Evolutionary conservation across 169 alveolate species (phyloP).

Genomic region (Cryptosporidium meleagridis): DNA sequence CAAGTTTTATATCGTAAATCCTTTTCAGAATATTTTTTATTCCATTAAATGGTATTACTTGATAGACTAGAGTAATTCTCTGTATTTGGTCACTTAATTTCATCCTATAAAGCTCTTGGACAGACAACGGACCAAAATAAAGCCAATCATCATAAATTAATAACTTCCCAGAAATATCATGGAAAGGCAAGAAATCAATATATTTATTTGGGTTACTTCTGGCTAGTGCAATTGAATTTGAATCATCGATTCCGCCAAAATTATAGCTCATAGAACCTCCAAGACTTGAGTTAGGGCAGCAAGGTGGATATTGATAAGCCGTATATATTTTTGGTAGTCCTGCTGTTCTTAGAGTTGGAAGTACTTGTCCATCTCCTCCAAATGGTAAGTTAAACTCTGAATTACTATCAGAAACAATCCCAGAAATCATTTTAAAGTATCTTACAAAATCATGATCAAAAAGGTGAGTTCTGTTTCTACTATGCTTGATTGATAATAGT

Average conservation of each 20-base stretch:
- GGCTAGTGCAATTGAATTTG: neutral
- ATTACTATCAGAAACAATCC: constrained; percentile 15
- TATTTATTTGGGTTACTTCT: neutral
- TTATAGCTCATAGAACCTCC: constrained; percentile 63
- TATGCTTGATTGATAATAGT: constrained; percentile 13
- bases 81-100: constrained; percentile 47
- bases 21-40: constrained; percentile 45
- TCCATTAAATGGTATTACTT: constrained; percentile 66
- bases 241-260: constrained; percentile 57
- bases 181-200: constrained; percentile 4
- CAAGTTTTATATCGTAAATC: neutral
- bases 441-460: constrained; percentile 7
- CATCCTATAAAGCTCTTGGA: constrained; percentile 57
- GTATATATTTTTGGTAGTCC: constrained; percentile 73
- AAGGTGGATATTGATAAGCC: constrained; percentile 72
- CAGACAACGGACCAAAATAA: constrained; percentile 38
- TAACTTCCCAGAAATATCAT: constrained; percentile 56
- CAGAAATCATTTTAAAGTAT: constrained; percentile 51
- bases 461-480: constrained; percentile 36
- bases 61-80: constrained; percentile 65
- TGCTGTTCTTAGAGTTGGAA: constrained; percentile 55
- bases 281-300: constrained; percentile 57
- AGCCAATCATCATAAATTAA: constrained; percentile 67
- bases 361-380: constrained; percentile 71
- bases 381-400: constrained; percentile 56